Evolutionary conservation across 2,329 filamentous ascomycete species (phyloP), one percentile per base, ranked within the genome.

Genomic region (Cercospora janseana): DNA sequence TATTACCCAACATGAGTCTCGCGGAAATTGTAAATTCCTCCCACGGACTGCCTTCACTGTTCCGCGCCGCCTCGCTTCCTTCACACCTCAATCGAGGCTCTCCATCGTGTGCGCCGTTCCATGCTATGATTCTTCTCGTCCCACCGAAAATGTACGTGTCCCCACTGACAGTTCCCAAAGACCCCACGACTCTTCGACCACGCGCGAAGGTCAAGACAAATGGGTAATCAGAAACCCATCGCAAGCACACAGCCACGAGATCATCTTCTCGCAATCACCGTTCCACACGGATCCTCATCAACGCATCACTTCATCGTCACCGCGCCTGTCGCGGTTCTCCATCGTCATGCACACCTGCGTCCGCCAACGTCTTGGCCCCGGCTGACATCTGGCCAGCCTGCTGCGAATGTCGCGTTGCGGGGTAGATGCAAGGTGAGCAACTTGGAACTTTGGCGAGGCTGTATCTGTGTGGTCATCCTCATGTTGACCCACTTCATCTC

Each of bases 151-250:
- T n/a, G n/a, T n/a, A n/a, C n/a, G n/a, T n/a, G n/a, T n/a, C n/a
- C n/a, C n/a, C n/a, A n/a, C n/a, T n/a, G n/a, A n/a, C n/a, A n/a
- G n/a, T n/a, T n/a, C n/a, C n/a, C n/a, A n/a, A n/a, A n/a, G n/a
- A n/a, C n/a, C n/a, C n/a, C n/a, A n/a, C n/a, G n/a, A n/a, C n/a
- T n/a, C n/a, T n/a, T n/a, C n/a, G n/a, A 24, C 28, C 16, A 24
- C 29, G 15, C 32, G 44, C 44, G 21, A 29, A 37, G 13, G 31
- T 38, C 50, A 52, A 49, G 51, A 42, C 54, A 57, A 54, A 52
- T 54, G 51, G 51, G 51, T 54, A 54, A 54, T 45, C 54, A 52
- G 51, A 56, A n/a, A 48, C 54, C 48, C 44, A 48, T 48, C 16
- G 18, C 45, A 52, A 47, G 28, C 42, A 23, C 43, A 37, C 28